Percentiles rank a stretch among this genome's conserved stretches.
These are phyloP conservation scores for Neopestalotiopsis clavispora DNA, from an alignment of 2,329 filamentous ascomycete genomes.

Conservation along the genomic window DNA sequence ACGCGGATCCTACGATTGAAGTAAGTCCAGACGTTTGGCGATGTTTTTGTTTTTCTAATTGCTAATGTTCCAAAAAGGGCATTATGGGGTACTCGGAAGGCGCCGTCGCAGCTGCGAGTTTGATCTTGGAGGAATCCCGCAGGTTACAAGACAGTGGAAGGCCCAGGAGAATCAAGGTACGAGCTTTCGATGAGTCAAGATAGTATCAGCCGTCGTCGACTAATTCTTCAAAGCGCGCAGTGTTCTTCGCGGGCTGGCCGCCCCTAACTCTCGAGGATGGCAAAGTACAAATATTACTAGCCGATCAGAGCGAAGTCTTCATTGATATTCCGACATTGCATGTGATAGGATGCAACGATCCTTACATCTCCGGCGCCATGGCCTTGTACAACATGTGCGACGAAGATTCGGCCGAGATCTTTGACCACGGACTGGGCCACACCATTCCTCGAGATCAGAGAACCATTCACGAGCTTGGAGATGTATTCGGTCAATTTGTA, in stretches of 20 bases:
- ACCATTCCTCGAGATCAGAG: slow-evolving; percentile 40
- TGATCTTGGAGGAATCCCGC: slow-evolving; percentile 15
- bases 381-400: slow-evolving; percentile 49
- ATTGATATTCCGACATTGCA: slow-evolving; percentile 47
- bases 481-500: neutral
- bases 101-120: slow-evolving; percentile 14
- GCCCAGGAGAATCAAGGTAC: slow-evolving; percentile 41
- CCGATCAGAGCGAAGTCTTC: slow-evolving; percentile 43
- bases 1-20: slow-evolving; percentile 23
- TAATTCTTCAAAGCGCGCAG: slow-evolving; percentile 38
- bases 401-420: slow-evolving; percentile 43
- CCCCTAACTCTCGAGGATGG: slow-evolving; percentile 38
- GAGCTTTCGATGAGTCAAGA: neutral
- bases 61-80: neutral
- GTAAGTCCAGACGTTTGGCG: neutral
- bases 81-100: slow-evolving; percentile 22
- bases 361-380: slow-evolving; percentile 42
- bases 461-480: slow-evolving; percentile 37
- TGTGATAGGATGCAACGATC: slow-evolving; percentile 44
- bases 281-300: slow-evolving; percentile 34
- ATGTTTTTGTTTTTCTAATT: neutral
- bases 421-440: slow-evolving; percentile 49
- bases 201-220: neutral
- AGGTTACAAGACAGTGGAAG: slow-evolving; percentile 32
- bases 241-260: slow-evolving; percentile 53